phyloP scores from a whole-genome alignment of 108 stramenopile genomes.

The Nitzschia palea region DNA sequence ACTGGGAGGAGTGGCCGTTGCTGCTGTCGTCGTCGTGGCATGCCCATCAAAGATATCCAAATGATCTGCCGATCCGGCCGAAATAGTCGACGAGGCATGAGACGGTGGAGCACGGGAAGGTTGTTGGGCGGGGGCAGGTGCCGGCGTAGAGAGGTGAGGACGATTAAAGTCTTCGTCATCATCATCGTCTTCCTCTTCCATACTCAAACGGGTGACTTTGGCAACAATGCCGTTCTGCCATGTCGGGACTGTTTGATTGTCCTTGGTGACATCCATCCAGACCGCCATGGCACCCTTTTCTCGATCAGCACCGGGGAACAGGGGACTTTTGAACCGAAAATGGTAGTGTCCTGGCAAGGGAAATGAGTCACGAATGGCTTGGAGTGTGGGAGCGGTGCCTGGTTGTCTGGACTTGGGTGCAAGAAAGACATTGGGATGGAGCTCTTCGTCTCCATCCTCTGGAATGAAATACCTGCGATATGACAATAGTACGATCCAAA shows the following conservation, averaged over 20 bases:
- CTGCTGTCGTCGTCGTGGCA: constrained; percentile 22
- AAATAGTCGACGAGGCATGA: constrained; percentile 10
- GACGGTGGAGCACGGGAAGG: constrained; percentile 21
- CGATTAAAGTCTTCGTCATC: constrained; percentile 51
- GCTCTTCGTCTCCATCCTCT: constrained; percentile 91
- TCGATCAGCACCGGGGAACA: constrained; percentile 77
- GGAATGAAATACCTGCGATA: constrained; percentile 88
- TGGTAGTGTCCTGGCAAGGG: constrained; percentile 94
- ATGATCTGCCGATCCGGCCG: constrained; percentile 15
- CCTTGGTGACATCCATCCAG: constrained; percentile 88
- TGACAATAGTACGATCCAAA: neutral
- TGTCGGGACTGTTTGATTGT: constrained; percentile 65
- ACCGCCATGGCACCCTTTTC: constrained; percentile 81
- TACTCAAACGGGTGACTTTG: constrained; percentile 73
- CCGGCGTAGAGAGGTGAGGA: constrained; percentile 1
- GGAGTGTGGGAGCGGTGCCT: constrained; percentile 76
- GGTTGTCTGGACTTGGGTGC: constrained; percentile 78
- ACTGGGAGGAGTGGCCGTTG: constrained; percentile 19
- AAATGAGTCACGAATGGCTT: constrained; percentile 81
- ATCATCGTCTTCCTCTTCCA: constrained; percentile 73
- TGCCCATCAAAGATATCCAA: constrained; percentile 32
- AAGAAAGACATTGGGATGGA: constrained; percentile 91
- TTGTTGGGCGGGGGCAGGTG: constrained; percentile 12
- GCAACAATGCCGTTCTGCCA: constrained; percentile 77
- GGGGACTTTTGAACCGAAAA: constrained; percentile 94